Conservation (phyloP, 2,329 filamentous ascomycete genomes). For the Pseudopyrenochaeta lycopersici region DNA sequence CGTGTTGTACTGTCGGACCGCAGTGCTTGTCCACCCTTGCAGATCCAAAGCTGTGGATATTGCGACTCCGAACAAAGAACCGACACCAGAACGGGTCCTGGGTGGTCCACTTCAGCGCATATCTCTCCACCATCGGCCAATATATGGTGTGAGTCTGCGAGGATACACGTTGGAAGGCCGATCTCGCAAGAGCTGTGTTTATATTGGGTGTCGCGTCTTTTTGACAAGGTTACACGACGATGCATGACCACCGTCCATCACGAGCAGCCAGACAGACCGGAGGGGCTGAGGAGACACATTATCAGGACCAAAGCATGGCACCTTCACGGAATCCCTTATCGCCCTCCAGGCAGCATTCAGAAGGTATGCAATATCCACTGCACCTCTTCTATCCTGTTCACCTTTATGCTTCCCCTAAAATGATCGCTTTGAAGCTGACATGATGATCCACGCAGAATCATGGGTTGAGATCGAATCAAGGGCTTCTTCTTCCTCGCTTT, state of each 20-base stretch:
- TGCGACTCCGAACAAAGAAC: conserved; percentile 34
- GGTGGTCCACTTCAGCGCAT: conserved; percentile 39
- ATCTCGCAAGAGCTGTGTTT: conserved; percentile 15
- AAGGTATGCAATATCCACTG: conserved; percentile 27
- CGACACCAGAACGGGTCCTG: conserved; percentile 37
- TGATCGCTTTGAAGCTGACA: conserved; percentile 18
- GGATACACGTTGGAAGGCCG: conserved; percentile 9
- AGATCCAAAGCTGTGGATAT: conserved; percentile 1
- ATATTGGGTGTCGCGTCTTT: not conserved
- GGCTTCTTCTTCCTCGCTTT: conserved; percentile 91
- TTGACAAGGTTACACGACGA: conserved; percentile 12
- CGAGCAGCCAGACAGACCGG: conserved; percentile 30
- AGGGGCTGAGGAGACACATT: conserved; percentile 22
- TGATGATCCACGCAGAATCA: conserved; percentile 71
- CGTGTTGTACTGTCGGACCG: conserved; percentile 5
- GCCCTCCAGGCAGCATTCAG: conserved; percentile 37
- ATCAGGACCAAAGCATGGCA: conserved; percentile 30
- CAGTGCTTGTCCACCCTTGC: conserved; percentile 8
- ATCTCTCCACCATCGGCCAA: conserved; percentile 27
- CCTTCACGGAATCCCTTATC: conserved; percentile 24
- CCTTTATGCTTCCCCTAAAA: not conserved
- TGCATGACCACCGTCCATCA: conserved; percentile 39
- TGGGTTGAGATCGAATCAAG: conserved; percentile 96
- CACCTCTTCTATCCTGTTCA: not conserved
- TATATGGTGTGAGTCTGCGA: conserved; percentile 16